Evolutionary conservation across 1,284 basidiomycete genomes (phyloP), one percentile per base, ranked within the genome.

Genomic region (Inonotus obliquus): DNA sequence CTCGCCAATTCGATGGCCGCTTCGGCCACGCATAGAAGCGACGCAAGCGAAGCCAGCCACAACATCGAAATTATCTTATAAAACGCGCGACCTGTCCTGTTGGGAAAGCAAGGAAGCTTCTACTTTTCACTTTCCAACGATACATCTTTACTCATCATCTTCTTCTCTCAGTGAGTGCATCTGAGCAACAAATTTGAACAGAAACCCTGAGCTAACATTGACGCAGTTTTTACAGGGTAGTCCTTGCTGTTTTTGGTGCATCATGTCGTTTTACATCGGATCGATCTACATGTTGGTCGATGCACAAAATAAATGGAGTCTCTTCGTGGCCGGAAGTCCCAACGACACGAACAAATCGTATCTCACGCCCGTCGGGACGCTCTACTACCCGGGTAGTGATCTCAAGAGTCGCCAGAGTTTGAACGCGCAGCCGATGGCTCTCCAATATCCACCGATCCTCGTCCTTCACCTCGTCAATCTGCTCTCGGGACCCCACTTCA

Each of bases 281-380:
- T 56, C 54, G 37, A 11, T 56, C 14, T 56, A 56, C 54, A n/a
- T 56, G 19, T 25, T 56, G 11, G 38, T 45, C 41, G 38, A 45
- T 17, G 23, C 54, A 7, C 54, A 56, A 27, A 44, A 45, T 35
- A 21, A 51, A 51, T 51, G 49, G 49, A 21, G 54, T 10, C 54
- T 56, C 54, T 56, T 56, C 38, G 39, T 44, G 23, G 38, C 54
- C 5, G 54, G 54, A 13, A 56, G 17, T 44, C 19, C 38, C 4
- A 44, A 56, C 17, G 54, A 56, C n/a, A 56, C 38, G 29, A 44
- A 41, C 54, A 45, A 54, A 13, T 17, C 27, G 11, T 37, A 39
- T 29, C 32, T 13, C 52, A 39, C 52, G 6, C 19, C 52, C n/a
- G 29, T 54, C 23, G 49, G 49, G 11, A 51, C 49, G 49, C 25